Percentiles rank a stretch among this genome's conserved stretches.
phyloP scores from a whole-genome alignment of 2,329 filamentous ascomycete species.

The Penicillium sp. region DNA sequence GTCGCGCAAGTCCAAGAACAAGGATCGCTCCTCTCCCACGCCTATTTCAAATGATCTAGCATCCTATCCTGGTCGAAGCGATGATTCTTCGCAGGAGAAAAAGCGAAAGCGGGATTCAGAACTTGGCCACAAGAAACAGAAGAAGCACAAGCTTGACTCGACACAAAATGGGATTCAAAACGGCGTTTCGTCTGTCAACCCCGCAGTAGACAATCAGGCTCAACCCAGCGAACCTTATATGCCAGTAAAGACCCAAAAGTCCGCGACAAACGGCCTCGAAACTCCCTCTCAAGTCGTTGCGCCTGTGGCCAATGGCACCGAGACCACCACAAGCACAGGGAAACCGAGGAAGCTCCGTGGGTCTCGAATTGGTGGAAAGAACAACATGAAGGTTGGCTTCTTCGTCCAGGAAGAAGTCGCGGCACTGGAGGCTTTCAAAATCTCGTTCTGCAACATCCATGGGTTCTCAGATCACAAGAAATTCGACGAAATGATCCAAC shows the following conservation, averaged over 20 bases:
- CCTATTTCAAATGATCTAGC: neutral
- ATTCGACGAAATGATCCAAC: constrained; percentile 38
- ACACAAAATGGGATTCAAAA: neutral
- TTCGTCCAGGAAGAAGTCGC: constrained; percentile 33
- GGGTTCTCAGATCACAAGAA: constrained; percentile 11
- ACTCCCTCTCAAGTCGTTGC: neutral
- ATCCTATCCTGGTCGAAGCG: neutral
- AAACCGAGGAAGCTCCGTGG: constrained; percentile 7
- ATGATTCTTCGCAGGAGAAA: constrained; percentile 10
- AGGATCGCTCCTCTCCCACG: neutral
- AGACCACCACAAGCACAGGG: neutral
- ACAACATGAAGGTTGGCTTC: constrained; percentile 27
- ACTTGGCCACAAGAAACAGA: constrained; percentile 9
- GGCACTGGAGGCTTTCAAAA: constrained; percentile 33
- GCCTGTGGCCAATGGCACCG: neutral
- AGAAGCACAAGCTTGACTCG: constrained; percentile 6
- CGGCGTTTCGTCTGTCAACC: neutral
- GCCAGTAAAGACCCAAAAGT: neutral
- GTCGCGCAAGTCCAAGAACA: constrained; percentile 1
- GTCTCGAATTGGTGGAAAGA: constrained; percentile 9
- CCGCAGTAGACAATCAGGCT: neutral
- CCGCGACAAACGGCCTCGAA: neutral
- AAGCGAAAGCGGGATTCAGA: constrained; percentile 32
- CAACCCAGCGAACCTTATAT: neutral
- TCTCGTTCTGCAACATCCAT: constrained; percentile 35